Evolutionary conservation across 1,284 basidiomycete genomes (phyloP).

Genomic region (Irpex sp.): DNA sequence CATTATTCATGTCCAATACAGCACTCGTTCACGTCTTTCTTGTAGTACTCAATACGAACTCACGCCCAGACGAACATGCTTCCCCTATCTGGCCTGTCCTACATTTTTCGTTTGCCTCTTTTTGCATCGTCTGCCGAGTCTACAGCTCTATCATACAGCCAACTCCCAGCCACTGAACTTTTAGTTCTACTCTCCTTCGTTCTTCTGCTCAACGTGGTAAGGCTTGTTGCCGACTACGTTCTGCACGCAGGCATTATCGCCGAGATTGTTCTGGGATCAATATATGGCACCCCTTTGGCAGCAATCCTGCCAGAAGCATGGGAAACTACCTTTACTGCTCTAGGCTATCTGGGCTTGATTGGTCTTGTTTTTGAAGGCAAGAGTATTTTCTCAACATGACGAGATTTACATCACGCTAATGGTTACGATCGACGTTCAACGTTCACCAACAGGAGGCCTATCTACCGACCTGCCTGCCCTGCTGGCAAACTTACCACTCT

Average conservation of each 20-base stretch:
- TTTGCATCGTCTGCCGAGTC: not conserved
- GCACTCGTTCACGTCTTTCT: no score
- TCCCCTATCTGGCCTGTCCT: not conserved
- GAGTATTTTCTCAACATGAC: not conserved
- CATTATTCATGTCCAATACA: no score
- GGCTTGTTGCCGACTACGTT: slow-evolving; percentile 18
- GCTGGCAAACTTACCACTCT: slow-evolving; percentile 37
- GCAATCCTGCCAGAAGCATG: slow-evolving; percentile 36
- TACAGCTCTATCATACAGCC: slow-evolving; percentile 18
- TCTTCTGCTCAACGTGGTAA: slow-evolving; percentile 21
- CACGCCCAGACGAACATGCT: not conserved
- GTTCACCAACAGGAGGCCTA: slow-evolving; percentile 35
- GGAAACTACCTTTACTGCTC: slow-evolving; percentile 37
- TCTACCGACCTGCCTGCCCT: slow-evolving; percentile 36
- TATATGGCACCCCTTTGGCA: slow-evolving; percentile 41
- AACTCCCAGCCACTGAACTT: slow-evolving; percentile 19
- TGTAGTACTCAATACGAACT: no score
- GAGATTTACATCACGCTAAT: not conserved
- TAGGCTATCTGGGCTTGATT: slow-evolving; percentile 52
- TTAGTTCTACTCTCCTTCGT: slow-evolving; percentile 22
- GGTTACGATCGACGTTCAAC: not conserved
- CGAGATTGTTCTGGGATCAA: slow-evolving; percentile 43
- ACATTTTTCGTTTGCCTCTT: not conserved
- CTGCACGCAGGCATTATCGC: slow-evolving; percentile 32
- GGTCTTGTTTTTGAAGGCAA: slow-evolving; percentile 49